Base-by-base conservation (phyloP, 495 filamentous ascomycete species). In the Penicillium subrubescens region DNA sequence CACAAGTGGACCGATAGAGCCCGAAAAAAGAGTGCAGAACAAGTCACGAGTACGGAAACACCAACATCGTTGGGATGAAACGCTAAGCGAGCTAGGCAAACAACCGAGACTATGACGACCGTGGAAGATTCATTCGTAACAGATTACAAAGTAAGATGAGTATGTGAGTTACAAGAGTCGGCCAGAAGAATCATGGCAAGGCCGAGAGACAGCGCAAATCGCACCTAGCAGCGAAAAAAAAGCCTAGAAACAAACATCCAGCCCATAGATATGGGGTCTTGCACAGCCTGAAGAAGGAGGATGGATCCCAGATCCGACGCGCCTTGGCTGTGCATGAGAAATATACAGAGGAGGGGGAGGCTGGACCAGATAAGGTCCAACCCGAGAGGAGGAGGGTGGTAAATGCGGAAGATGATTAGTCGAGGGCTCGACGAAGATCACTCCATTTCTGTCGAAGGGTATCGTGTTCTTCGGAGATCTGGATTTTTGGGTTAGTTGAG, bases 381-480 rank as follows among this genome's bases (percentile, higher is more conserved):
- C 27, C 5, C 34, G 37, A 59, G 10, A 35, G 33, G 12, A 14
- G 52, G n/a, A 39, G 37, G 44, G 31, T 54, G 44, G 50, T 1
- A 35, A 29, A 21, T 23, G 48, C 8, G 15, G 8, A 12, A 33
- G 12, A 8, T 33, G n/a, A 27, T 71, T 69, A 81, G 55, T 83
- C 86, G 54, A 90, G 83, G 43, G 86, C 86, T 66, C 88, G 89
- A 72, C 88, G 91, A 57, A 96, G 78, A 63, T 96, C 92, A 51
- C 84, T 87, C 91, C 90, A 94, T 80, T 90, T 92, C 65, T 91
- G 87, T 59, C 82, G 86, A 27, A 94, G 83, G 14, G 87, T 84
- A 70, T 96, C 92, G 71, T 96, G 86, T 65, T 92, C 86, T 84
- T 95, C 77, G 25, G 72, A 73, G 27, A 77, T 59, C 75, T 75